Conservation (phyloP, 768 basidiomycete genomes). For the Suillus occidentalis region DNA sequence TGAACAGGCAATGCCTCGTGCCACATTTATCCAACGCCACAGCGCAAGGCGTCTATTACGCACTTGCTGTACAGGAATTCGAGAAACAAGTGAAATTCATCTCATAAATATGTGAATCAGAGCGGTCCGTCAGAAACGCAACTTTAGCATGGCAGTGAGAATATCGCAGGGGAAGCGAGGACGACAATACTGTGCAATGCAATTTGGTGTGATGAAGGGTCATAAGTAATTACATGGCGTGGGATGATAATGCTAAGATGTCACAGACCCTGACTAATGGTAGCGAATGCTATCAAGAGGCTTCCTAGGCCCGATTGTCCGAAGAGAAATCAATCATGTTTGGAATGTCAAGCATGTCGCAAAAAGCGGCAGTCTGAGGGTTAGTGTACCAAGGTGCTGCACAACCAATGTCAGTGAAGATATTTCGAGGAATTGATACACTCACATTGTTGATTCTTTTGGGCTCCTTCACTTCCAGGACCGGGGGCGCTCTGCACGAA, state of each 20-base stretch:
- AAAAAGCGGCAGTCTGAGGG: conserved; percentile 88
- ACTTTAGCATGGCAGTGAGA: neutral
- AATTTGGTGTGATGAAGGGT: neutral
- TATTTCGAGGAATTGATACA: conserved; percentile 6
- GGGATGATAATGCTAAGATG: neutral
- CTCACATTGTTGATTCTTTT: conserved; percentile 42
- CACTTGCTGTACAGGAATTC: neutral
- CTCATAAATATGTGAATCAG: neutral
- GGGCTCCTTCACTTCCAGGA: conserved; percentile 40
- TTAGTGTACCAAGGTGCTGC: conserved; percentile 82
- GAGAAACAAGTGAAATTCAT: neutral
- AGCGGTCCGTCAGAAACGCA: neutral
- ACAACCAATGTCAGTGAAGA: conserved; percentile 3
- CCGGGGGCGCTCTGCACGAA: conserved; percentile 71
- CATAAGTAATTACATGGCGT: neutral
- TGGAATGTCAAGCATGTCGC: conserved; percentile 71
- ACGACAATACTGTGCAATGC: neutral
- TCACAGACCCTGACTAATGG: neutral
- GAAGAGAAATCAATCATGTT: conserved; percentile 58
- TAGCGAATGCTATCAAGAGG: neutral
- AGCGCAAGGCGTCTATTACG: neutral
- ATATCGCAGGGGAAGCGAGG: neutral
- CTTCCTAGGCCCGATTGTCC: neutral
- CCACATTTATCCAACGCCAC: neutral
- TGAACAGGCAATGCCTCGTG: neutral